A percentile compares a stretch with the other conserved stretches of the same genome.
phyloP scores from a whole-genome alignment of 257 asterid species.

The Fraxinus pennsylvanica region DNA sequence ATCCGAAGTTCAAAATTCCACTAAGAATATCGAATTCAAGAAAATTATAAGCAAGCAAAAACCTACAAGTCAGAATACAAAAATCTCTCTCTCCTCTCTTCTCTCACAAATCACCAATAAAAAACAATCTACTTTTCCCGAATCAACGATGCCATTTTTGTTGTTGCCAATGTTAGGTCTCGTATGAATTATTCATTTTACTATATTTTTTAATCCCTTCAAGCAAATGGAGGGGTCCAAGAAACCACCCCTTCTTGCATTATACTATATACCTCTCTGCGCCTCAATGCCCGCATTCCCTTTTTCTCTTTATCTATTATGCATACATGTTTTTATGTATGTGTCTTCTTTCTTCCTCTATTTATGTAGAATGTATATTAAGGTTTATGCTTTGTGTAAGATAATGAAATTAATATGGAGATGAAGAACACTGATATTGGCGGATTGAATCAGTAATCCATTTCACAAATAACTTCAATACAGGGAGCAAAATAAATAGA shows the following conservation, averaged over 20 bases:
- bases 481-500: too few relatives aligned
- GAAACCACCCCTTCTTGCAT: constrained; percentile 28
- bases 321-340: background rate
- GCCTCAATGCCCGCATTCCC: constrained; percentile 50
- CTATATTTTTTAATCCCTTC: constrained; percentile 27
- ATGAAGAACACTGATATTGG: too few relatives aligned
- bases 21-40: background rate
- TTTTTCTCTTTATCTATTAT: constrained; percentile 12
- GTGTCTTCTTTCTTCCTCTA: constrained; percentile 18
- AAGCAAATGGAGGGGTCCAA: constrained; percentile 41
- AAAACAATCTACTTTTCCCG: constrained; percentile 38
- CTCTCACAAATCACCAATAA: background rate
- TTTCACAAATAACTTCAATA: too few relatives aligned
- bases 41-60: background rate
- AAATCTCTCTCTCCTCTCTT: constrained; percentile 4
- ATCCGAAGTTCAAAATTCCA: background rate
- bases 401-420: too few relatives aligned
- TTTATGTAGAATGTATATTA: background rate
- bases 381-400: background rate
- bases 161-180: constrained; percentile 24
- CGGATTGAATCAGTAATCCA: too few relatives aligned
- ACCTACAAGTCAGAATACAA: background rate
- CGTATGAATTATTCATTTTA: background rate
- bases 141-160: constrained; percentile 42
- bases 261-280: constrained; percentile 29